Evolutionary conservation across 257 asterid genomes (phyloP), one percentile per base, ranked within the genome.

Genomic region (Orobanche coerulescens): DNA sequence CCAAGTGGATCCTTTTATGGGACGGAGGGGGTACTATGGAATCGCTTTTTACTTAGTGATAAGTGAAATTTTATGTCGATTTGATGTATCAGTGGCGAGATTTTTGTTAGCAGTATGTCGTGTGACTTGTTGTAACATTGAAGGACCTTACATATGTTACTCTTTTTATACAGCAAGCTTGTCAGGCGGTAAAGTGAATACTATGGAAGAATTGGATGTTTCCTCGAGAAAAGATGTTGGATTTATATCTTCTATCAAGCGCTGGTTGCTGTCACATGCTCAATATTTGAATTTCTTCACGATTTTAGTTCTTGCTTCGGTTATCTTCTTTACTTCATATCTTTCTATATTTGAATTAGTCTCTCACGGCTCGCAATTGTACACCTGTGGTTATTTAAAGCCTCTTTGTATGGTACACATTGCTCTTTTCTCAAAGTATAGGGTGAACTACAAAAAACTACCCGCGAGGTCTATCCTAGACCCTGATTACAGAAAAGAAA

Each of bases 261-360:
- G 76, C 58, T 83, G 96, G 94, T 78, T 88, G 65, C 67, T 85
- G 56, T 85, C 87, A 4, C 92, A 79, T 68, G 87, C 94, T 25
- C 96, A 85, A 47, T 83, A 77, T 73, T 56, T 88, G 71, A 88
- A 85, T 74, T 83, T 88, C 74, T 57, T 73, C 81, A 81, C 92
- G 15, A 81, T 88, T 80, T 66, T 88, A 57, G 48, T 81, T 70
- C 96, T 88, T 67, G 94, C 96, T 67, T 88, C 96, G 65, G 96
- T 85, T 71, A 75, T 90, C 81, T 47, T 18, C 25, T 47, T 47
- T 47, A 48, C 25, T 47, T 36, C 42, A 6, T n/a, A n/a, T n/a
- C n/a, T n/a, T n/a, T n/a, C n/a, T n/a, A n/a, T n/a, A n/a, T n/a
- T n/a, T n/a, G n/a, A n/a, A n/a, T n/a, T n/a, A n/a, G n/a, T n/a